These are phyloP conservation scores for Dipteronia dyeriana DNA, from an alignment of 345 rosid species.

Conservation along the genomic window DNA sequence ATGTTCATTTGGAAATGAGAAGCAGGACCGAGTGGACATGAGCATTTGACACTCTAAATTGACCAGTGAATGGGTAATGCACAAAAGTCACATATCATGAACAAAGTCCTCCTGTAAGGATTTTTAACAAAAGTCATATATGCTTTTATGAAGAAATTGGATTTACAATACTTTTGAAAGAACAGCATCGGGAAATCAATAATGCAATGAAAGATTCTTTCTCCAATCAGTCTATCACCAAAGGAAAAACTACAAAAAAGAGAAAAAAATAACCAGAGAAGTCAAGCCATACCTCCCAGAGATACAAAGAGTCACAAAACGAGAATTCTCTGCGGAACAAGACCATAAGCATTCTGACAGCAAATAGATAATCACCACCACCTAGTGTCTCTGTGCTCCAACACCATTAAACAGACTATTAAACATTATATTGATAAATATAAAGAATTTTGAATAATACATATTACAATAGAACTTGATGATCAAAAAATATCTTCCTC, in stretches of 20 bases:
- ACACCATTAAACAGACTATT: conserved; percentile 12
- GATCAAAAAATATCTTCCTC: neutral
- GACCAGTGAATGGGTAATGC: neutral
- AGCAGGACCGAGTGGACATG: neutral
- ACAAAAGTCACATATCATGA: no score
- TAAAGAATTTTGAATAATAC: neutral
- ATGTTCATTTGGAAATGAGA: no score
- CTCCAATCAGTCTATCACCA: neutral
- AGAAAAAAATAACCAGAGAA: conserved; percentile 5
- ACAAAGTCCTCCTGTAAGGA: no score
- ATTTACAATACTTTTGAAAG: no score
- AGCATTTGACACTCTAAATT: neutral
- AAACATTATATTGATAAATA: conserved; percentile 8
- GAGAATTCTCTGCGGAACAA: conserved; percentile 95
- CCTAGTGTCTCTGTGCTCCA: conserved; percentile 75
- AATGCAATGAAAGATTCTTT: neutral
- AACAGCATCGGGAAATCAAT: neutral
- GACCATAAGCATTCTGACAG: conserved; percentile 97
- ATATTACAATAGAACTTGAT: neutral
- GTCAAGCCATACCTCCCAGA: conserved; percentile 82
- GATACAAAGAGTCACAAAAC: conserved; percentile 89
- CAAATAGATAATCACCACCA: conserved; percentile 96
- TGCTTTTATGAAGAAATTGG: no score
- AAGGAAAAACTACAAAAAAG: conserved; percentile 3
- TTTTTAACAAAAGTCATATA: no score